Evolutionary conservation across 2,329 filamentous ascomycete genomes (phyloP), one percentile per base, ranked within the genome.

Genomic region (Pestalotiopsis sp.): DNA sequence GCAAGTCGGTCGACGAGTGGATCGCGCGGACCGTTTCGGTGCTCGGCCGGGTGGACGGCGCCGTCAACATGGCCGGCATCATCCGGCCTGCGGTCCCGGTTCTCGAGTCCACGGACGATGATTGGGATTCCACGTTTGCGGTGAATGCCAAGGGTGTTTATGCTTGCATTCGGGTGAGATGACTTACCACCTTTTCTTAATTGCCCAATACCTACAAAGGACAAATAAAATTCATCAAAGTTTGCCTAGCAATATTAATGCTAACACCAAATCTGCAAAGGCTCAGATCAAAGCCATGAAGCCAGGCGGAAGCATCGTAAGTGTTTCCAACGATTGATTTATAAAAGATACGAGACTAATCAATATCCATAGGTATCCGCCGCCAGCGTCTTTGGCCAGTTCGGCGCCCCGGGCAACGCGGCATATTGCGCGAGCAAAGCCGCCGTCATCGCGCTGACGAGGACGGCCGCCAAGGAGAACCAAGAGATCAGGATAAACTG

Each of bases 301-400:
- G 14, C 73, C 77, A 9, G 75, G 77, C 0, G 83, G 82, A 0
- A 84, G 83, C 71, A 82, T 87, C 45, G 84, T 87, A 66, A 86
- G 83, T 17, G 31, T n/a, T 64, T 25, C 11, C n/a, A 45, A 14
- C 17, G 12, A 14, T 27, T 9, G 5, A 9, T 9, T 5, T 1
- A 14, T 31, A 4, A 45, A 41, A n/a, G n/a, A 39, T 9, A 13
- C 11, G 17, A 45, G 27, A 52, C 62, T 31, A 13, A 27, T 7
- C 3, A 17, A 20, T 14, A 38, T 67, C 9, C 7, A 27, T 17
- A 68, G 61, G 67, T 68, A 6, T 68, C 67, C 2, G 67, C 67
- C 9, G 61, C 67, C 7, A 68, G 67, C 36, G 67, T 68, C 17
- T 65, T 68, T 56, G 66, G 68, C 9, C 66, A 70, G 52, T 67